Base-by-base conservation (phyloP, 257 asterid genomes). In the Striga asiatica region DNA sequence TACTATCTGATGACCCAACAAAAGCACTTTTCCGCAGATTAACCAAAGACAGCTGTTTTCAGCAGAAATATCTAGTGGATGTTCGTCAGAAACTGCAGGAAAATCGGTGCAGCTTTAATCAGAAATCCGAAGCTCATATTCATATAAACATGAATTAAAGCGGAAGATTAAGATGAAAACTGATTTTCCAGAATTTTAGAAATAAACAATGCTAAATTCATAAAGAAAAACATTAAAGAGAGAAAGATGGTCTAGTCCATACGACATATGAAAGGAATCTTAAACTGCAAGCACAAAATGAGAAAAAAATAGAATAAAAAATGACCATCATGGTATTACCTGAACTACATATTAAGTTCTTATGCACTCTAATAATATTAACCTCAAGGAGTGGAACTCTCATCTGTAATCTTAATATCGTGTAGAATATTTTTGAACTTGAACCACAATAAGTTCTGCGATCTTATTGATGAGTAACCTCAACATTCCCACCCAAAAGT, bases 11-110 rank as follows among this genome's bases (percentile, higher is more conserved):
- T 28, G 61, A 46, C 57, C 55, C 29, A 52, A 18, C n/a, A n/a
- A 24, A 58, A 51, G 42, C 64, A 51, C 29, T 27, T 49, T 20
- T n/a, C 65, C 27, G 50, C 58, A 52, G 56, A 50, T 60, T 38
- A 37, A 65, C 54, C 48, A 39, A 39, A 64, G 20, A 35, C 9
- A 21, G 32, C 31, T 50, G 9, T 3, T 28, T 13, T 49, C 34
- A 50, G 42, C 34, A 38, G 45, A 43, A 17, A 18, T 50, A 10
- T 13, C 43, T 7, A 19, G 14, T 19, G 42, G 16, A 16, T 25
- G 59, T 25, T 52, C 14, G 58, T 34, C 38, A 42, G 53, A 20
- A 51, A 39, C 55, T 50, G 22, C 51, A 39, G 42, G 50, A 49
- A 56, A 23, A 47, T 27, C 19, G 10, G 28, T 22, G 39, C 19